Evolutionary conservation across 129 eudicot species (phyloP).

Genomic region (Ambrosia artemisiifolia): DNA sequence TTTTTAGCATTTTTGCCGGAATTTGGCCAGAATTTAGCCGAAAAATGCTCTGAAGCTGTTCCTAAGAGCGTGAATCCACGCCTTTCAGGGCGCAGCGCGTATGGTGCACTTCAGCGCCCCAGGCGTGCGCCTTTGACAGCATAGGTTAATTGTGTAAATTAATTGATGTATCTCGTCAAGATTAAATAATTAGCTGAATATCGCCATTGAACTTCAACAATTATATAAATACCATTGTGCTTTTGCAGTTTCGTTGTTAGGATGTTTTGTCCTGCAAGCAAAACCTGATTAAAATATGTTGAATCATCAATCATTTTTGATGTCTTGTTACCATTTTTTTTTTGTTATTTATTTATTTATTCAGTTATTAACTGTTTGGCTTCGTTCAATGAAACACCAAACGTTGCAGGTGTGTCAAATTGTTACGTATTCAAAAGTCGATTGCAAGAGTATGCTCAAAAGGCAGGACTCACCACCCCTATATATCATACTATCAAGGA

Average conservation of each 20-base stretch:
- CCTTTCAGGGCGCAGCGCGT: no score
- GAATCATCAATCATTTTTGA: neutral
- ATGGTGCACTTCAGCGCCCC: no score
- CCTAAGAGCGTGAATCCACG: no score
- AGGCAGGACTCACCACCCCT: constrained; percentile 69
- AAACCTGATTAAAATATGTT: neutral
- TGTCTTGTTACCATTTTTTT: constrained; percentile 11
- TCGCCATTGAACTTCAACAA: neutral
- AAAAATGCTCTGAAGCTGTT: no score
- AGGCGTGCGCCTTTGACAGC: no score
- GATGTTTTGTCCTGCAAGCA: neutral
- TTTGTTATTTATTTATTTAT: neutral
- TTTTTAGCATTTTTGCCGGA: no score
- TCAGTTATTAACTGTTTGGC: neutral
- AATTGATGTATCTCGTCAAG: neutral
- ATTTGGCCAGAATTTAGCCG: no score
- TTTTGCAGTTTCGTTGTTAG: no score
- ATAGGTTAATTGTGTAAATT: neutral
- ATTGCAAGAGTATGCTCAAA: constrained; percentile 94
- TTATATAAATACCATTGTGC: no score
- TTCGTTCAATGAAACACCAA: neutral
- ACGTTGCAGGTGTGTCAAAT: constrained; percentile 62
- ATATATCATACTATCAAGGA: constrained; percentile 82
- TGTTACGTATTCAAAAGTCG: constrained; percentile 95
- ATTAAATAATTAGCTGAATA: neutral